Evolutionary conservation across 208 protist species (phyloP).

Genomic region (Leptomonas seymouri): DNA sequence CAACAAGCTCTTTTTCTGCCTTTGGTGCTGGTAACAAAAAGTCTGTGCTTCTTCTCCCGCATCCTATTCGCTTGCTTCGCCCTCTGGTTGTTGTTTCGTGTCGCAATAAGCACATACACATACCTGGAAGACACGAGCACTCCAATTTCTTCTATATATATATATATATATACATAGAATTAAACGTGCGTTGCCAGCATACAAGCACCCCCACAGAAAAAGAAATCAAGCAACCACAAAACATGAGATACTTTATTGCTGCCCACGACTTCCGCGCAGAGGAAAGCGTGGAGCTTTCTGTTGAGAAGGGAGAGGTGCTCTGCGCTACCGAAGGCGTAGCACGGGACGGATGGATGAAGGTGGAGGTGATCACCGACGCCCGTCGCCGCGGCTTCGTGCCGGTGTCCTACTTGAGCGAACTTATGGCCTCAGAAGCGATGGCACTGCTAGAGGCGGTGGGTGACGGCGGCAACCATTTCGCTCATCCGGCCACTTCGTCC

Average conservation of each 20-base stretch:
- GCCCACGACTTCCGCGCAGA: conserved; percentile 74
- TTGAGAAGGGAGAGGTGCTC: conserved; percentile 69
- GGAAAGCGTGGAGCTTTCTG: conserved; percentile 78
- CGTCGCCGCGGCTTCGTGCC: conserved; percentile 78
- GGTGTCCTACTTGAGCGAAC: conserved; percentile 66
- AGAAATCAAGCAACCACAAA: too few relatives aligned
- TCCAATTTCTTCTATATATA: too few relatives aligned
- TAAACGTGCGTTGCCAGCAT: too few relatives aligned
- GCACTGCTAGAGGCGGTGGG: conserved; percentile 3
- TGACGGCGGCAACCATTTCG: not conserved
- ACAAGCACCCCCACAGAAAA: too few relatives aligned
- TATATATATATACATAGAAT: too few relatives aligned
- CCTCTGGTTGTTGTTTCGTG: too few relatives aligned
- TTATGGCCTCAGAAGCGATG: conserved; percentile 22
- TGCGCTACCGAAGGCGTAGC: conserved; percentile 42
- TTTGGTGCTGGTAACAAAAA: too few relatives aligned
- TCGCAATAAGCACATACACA: too few relatives aligned
- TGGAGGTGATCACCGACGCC: conserved; percentile 41
- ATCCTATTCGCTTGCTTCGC: too few relatives aligned
- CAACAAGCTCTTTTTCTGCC: too few relatives aligned
- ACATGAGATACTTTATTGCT: conserved; percentile 56
- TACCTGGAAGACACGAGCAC: too few relatives aligned
- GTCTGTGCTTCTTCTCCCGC: too few relatives aligned
- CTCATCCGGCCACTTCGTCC: not conserved
- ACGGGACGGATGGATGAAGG: conserved; percentile 86